Base-by-base conservation (phyloP, 495 filamentous ascomycete genomes). In the Talaromyces borbonicus region DNA sequence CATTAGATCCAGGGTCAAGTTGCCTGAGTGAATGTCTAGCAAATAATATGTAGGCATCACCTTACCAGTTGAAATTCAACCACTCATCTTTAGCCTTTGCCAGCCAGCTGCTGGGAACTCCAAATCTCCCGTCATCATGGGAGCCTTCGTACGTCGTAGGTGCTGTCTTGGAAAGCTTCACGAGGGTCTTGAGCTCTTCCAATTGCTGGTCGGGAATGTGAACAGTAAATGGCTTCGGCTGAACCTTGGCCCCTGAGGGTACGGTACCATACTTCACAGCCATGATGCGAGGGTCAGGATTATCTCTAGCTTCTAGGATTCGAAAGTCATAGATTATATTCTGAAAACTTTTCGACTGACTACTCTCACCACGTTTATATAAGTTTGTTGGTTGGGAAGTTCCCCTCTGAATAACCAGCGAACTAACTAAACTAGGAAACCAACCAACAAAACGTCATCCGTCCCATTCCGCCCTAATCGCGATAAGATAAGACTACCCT, bases 101-200 rank as follows among this genome's bases (percentile, higher is more conserved):
- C 30, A 84, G 60, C 81, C 82, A 85, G 26, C 70, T 60, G 2
- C 61, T 65, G 0, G 71, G 69, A 35, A 83, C 56, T 7, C 82
- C 82, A 53, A 68, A 79, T 14, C 59, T 61, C 36, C 56, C 47
- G 40, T 78, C 66, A 8, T 55, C 33, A 12, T 69, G 66, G 25
- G 35, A 38, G 5, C 48, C 39, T 56, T 78, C 74, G 25, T 62
- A 81, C 1, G 75, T 62, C 11, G 57, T 48, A 0, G 73, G 74
- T 0, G 68, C 74, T 7, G 80, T 58, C 49, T 66, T 74, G 20
- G 77, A 70, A 4, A 76, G 49, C 43, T 61, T 58, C 5, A 81
- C 51, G 5, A 81, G 64, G 3, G 61, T 61, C 35, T 68, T 53
- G 47, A 80, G 63, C 16, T 74, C 70, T 8, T 57, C 57, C 8